Conservation (phyloP, 371 early-diverging fungal genomes). For the Vairimorpha apis region DNA sequence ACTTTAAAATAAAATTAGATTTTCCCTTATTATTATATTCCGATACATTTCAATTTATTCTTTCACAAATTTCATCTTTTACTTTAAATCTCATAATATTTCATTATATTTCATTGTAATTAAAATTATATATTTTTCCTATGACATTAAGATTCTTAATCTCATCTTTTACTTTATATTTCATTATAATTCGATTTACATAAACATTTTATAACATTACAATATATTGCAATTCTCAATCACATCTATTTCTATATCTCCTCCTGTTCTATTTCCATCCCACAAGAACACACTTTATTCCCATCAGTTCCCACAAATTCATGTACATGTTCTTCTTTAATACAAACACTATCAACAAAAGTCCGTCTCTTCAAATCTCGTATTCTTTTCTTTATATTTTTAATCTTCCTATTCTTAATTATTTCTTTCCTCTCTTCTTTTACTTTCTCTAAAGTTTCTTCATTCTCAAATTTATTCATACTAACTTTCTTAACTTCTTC, state of each 20-base stretch:
- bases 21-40: too few relatives aligned
- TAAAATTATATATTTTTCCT: too few relatives aligned
- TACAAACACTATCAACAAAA: background rate
- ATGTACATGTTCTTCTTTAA: constrained; percentile 42
- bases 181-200: too few relatives aligned
- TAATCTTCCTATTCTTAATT: constrained; percentile 46
- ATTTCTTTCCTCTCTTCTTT: constrained; percentile 33
- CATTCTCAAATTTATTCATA: constrained; percentile 48
- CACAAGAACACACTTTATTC: constrained; percentile 51
- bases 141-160: too few relatives aligned
- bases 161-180: too few relatives aligned
- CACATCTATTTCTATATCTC: constrained; percentile 40
- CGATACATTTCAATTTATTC: too few relatives aligned
- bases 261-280: constrained; percentile 60
- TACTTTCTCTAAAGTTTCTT: constrained; percentile 42
- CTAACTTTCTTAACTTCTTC: constrained; percentile 51
- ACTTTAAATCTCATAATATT: too few relatives aligned
- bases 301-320: constrained; percentile 20
- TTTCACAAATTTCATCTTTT: too few relatives aligned
- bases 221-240: too few relatives aligned
- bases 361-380: constrained; percentile 47
- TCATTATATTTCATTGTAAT: too few relatives aligned
- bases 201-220: too few relatives aligned
- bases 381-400: constrained; percentile 50
- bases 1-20: too few relatives aligned